Evolutionary conservation across 2,329 filamentous ascomycete genomes (phyloP).

Genomic region (Aspergillus sp.): DNA sequence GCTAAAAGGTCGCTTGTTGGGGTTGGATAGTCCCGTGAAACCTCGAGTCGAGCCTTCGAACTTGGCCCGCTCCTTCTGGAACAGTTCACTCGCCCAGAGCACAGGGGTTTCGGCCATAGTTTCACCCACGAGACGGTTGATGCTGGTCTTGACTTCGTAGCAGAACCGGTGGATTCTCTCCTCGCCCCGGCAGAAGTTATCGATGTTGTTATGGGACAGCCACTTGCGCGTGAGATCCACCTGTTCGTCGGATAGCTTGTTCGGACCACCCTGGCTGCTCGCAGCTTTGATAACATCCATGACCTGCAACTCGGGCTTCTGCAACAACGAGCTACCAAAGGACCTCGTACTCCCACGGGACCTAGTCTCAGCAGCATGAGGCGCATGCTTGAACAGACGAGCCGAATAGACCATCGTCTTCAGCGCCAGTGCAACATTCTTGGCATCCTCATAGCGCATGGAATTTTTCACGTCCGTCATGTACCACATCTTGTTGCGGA

Average conservation of each 20-base stretch:
- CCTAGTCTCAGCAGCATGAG: slow-evolving; percentile 20
- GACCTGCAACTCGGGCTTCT: slow-evolving; percentile 74
- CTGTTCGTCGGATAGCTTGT: slow-evolving; percentile 94
- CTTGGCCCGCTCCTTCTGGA: slow-evolving; percentile 55
- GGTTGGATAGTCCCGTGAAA: slow-evolving; percentile 31
- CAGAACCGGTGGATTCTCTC: slow-evolving; percentile 91
- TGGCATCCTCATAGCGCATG: slow-evolving; percentile 75
- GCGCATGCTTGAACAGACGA: slow-evolving; percentile 17
- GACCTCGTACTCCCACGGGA: slow-evolving; percentile 38
- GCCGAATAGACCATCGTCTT: slow-evolving; percentile 71
- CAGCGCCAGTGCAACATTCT: slow-evolving; percentile 75
- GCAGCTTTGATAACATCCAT: slow-evolving; percentile 78
- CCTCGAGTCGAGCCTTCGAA: slow-evolving; percentile 36
- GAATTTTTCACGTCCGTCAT: slow-evolving; percentile 89
- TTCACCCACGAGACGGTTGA: slow-evolving; percentile 76
- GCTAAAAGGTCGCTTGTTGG: slow-evolving; percentile 37
- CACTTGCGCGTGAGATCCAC: slow-evolving; percentile 75
- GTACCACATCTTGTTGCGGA: slow-evolving; percentile 98
- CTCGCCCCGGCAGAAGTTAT: slow-evolving; percentile 91
- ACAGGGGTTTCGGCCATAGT: slow-evolving; percentile 77
- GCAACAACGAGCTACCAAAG: slow-evolving; percentile 53
- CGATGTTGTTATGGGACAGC: slow-evolving; percentile 71
- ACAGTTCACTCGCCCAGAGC: slow-evolving; percentile 86
- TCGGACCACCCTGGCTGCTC: slow-evolving; percentile 77
- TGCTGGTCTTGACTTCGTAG: slow-evolving; percentile 78